phyloP scores from a whole-genome alignment of 2,329 filamentous ascomycete genomes.

The Ascosphaera apis region DNA sequence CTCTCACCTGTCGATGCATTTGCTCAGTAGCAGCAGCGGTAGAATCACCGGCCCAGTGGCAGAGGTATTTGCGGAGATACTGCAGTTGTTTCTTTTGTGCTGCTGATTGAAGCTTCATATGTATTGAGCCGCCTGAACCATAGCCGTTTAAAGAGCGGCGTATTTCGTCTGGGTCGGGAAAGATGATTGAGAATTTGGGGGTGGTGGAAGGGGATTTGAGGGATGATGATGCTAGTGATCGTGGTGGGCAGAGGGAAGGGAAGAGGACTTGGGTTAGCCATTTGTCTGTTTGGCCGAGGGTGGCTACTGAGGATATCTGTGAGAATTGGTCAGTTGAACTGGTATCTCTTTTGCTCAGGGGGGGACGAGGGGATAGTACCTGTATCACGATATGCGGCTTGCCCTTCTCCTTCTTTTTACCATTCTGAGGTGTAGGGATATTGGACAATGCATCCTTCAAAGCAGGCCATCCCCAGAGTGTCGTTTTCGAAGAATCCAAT shows the following conservation, averaged over 20 bases:
- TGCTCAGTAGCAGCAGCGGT: neutral
- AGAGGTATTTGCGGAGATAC: slow-evolving; percentile 46
- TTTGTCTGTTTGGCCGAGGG: slow-evolving; percentile 42
- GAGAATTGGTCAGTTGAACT: no score
- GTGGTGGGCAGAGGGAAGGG: slow-evolving; percentile 14
- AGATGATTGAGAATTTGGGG: slow-evolving; percentile 47
- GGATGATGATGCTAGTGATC: slow-evolving; percentile 5
- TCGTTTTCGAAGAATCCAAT: slow-evolving; percentile 22
- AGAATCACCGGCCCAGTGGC: slow-evolving; percentile 50
- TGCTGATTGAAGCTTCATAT: slow-evolving; percentile 49
- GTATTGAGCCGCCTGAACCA: slow-evolving; percentile 52
- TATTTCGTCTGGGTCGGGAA: slow-evolving; percentile 61
- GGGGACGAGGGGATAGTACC: slow-evolving; percentile 9
- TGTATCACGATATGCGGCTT: slow-evolving; percentile 17
- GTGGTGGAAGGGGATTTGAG: slow-evolving; percentile 6
- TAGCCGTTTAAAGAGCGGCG: slow-evolving; percentile 58
- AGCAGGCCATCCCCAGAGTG: slow-evolving; percentile 56
- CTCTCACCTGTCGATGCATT: slow-evolving; percentile 8
- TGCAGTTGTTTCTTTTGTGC: slow-evolving; percentile 51
- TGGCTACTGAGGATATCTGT: slow-evolving; percentile 64
- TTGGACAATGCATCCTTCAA: slow-evolving; percentile 35
- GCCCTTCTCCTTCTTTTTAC: slow-evolving; percentile 7
- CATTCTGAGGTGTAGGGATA: slow-evolving; percentile 26
- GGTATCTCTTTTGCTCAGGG: slow-evolving; percentile 10
- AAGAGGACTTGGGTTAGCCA: slow-evolving; percentile 51